Evolutionary conservation across 495 filamentous ascomycete genomes (phyloP), one percentile per base, ranked within the genome.

Genomic region (Daldinia grandis): DNA sequence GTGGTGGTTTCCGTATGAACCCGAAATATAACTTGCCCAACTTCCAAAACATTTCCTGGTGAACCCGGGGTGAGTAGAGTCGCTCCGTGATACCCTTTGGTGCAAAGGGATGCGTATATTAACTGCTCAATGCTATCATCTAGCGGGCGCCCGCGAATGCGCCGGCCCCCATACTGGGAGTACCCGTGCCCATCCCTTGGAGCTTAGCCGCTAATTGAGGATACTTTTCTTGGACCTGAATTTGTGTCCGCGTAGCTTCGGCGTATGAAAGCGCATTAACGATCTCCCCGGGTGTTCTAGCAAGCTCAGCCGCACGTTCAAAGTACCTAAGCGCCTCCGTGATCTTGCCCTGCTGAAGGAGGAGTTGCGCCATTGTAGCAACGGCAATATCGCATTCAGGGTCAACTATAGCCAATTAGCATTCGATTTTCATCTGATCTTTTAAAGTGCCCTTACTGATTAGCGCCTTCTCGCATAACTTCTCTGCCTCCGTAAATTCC

Each of bases 371-470:
- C 95, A 99, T 98, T 47, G 95, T 99, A 47, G 96, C 95, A 21
- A 99, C 95, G 53, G 95, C 95, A 75, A 99, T 98, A 76, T 99
- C 95, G 77, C 95, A 98, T 78, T 99, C 95, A 33, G 96, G 95
- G 76, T 99, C 95, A 75, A 99, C 94, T 97, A 70, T n/a, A 44
- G n/a, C 9, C 17, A 63, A 76, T 82, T 60, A 84, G 71, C 58
- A 37, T 50, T 21, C 14, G n/a, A n/a, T 31, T 27, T 17, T 38
- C 24, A 35, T 53, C n/a, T 10, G 33, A 47, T 33, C 55, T 54
- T 50, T 63, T 27, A 30, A 17, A 9, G 38, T 24, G 15, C 40
- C 85, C 93, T 82, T 88, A 97, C 95, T 97, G 75, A 97, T 97
- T 35, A 99, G 84, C 19, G 95, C 96, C 86, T 96, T 97, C 83